phyloP scores from a whole-genome alignment of 2,329 filamentous ascomycete species.

The Cercospora nicotianae region DNA sequence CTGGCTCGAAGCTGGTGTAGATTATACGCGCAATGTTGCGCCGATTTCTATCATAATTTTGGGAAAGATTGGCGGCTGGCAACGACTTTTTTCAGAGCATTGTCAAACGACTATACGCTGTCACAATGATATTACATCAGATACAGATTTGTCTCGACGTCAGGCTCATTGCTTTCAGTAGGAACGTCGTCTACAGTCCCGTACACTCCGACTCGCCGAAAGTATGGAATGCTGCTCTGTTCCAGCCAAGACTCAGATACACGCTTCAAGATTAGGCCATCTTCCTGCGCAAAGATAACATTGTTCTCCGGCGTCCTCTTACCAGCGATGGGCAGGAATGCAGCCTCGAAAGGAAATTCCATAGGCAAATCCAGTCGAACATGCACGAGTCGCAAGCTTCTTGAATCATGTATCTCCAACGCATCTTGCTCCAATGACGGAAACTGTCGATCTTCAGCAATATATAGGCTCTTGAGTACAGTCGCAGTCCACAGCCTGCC shows the following conservation, averaged over 20 bases:
- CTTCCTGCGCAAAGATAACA: not conserved
- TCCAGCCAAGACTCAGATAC: not conserved
- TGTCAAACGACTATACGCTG: not conserved
- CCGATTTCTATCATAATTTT: not conserved
- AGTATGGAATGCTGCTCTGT: not conserved
- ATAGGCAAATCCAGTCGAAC: not conserved
- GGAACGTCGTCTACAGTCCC: not conserved
- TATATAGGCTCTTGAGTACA: not conserved
- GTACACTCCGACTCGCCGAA: not conserved
- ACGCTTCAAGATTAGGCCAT: not conserved
- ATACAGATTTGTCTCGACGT: not conserved
- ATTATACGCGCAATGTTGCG: not conserved
- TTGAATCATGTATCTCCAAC: not conserved
- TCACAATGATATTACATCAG: not conserved
- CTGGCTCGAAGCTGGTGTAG: not conserved
- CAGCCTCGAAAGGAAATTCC: not conserved
- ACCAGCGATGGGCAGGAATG: not conserved
- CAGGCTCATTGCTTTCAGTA: not conserved
- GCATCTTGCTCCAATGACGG: not conserved
- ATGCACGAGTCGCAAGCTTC: conserved; percentile 1
- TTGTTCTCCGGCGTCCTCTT: not conserved
- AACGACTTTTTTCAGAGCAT: not conserved
- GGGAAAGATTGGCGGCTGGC: not conserved
- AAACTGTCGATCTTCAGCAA: not conserved
- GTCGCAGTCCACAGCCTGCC: not conserved